Percentiles rank a stretch among this genome's conserved stretches.
Evolutionary conservation across 2,329 filamentous ascomycete genomes (phyloP).

Genomic region (Pseudocercospora fijiensis): DNA sequence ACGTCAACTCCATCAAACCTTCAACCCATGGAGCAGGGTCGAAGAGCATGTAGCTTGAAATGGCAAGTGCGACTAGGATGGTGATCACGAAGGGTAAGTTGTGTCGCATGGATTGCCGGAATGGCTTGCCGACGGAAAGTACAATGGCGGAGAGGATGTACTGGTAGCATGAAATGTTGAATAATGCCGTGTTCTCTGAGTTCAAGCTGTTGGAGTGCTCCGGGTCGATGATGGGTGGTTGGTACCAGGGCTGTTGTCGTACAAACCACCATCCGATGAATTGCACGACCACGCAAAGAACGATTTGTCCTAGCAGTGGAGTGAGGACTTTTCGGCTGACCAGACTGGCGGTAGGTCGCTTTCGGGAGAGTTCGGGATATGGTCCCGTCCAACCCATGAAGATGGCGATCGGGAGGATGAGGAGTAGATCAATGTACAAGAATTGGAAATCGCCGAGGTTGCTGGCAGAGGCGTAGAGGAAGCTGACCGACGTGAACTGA

Average conservation of each 20-base stretch:
- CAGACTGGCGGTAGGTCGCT: conserved; percentile 86
- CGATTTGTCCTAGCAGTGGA: conserved; percentile 84
- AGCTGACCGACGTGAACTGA: conserved; percentile 95
- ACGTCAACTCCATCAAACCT: conserved; percentile 80
- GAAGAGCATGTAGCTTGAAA: conserved; percentile 79
- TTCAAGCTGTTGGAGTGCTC: conserved; percentile 85
- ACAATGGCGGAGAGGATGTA: conserved; percentile 90
- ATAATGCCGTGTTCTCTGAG: conserved; percentile 89
- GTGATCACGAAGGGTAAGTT: conserved; percentile 86
- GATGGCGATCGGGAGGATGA: conserved; percentile 94
- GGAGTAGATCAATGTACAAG: conserved; percentile 85
- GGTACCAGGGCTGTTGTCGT: conserved; percentile 78
- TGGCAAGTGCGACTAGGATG: conserved; percentile 64
- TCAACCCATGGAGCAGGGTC: conserved; percentile 68
- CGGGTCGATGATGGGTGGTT: conserved; percentile 72
- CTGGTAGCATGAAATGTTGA: conserved; percentile 88
- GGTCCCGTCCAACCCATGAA: conserved; percentile 99
- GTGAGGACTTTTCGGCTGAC: conserved; percentile 90
- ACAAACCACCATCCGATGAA: conserved; percentile 71
- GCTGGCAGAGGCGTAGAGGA: conserved; percentile 88
- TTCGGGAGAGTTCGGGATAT: conserved; percentile 71
- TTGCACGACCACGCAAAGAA: conserved; percentile 75
- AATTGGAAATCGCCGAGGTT: conserved; percentile 99
- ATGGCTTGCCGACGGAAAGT: conserved; percentile 86
- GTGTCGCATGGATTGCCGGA: conserved; percentile 72